These are phyloP conservation scores for Pulveroboletus ravenelii DNA, from an alignment of 768 basidiomycete species.

Conservation along the genomic window DNA sequence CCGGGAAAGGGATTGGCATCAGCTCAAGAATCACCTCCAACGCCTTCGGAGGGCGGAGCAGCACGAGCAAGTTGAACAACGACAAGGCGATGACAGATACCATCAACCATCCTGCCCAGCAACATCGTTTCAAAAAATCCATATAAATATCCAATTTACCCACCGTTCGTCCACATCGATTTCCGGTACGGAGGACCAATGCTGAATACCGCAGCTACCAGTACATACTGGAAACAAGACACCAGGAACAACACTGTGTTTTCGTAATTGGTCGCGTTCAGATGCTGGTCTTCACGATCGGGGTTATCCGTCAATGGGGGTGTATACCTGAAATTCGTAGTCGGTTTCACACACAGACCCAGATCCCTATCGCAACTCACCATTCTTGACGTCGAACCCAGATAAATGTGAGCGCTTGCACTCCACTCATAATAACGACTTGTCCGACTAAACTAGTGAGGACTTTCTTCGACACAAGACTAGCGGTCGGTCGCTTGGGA, in stretches of 20 bases:
- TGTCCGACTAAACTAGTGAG: constrained; percentile 91
- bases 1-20: constrained; percentile 66
- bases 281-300: constrained; percentile 55
- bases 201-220: constrained; percentile 95
- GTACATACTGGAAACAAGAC: constrained; percentile 97
- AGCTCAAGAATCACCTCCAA: constrained; percentile 66
- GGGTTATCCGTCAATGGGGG: constrained; percentile 52
- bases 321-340: constrained; percentile 56
- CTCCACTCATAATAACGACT: constrained; percentile 73
- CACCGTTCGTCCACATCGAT: constrained; percentile 93
- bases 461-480: constrained; percentile 92
- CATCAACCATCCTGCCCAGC: constrained; percentile 70
- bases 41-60: constrained; percentile 63
- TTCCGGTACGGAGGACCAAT: constrained; percentile 97
- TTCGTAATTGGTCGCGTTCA: constrained; percentile 85
- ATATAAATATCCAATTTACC: constrained; percentile 17
- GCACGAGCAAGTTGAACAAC: constrained; percentile 68
- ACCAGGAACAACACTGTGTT: constrained; percentile 89
- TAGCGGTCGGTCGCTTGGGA: constrained; percentile 90
- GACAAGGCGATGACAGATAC: constrained; percentile 64
- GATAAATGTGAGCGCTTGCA: constrained; percentile 85
- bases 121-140: background rate
- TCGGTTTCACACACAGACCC: background rate
- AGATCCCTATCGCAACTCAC: constrained; percentile 36
- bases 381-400: constrained; percentile 85